Conservation (phyloP, 805 yeast species). For the Metschnikowia drakensbergensis region DNA sequence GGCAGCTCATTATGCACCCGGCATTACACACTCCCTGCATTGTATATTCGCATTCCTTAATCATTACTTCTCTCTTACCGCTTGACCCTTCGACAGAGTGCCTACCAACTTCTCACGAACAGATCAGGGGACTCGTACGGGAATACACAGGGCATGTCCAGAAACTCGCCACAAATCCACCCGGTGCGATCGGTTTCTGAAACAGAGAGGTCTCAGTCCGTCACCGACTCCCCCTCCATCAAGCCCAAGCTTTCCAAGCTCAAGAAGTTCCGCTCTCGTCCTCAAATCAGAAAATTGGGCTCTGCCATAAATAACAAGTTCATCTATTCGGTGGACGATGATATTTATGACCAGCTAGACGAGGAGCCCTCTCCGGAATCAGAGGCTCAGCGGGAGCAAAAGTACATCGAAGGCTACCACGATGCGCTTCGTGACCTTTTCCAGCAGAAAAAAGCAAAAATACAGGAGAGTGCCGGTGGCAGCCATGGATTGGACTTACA, state of each 20-base stretch:
- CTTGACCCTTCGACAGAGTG: too few relatives aligned
- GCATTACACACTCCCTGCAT: too few relatives aligned
- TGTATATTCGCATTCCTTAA: too few relatives aligned
- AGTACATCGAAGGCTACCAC: conserved; percentile 65
- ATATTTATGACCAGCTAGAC: conserved; percentile 55
- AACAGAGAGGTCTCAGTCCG: conserved; percentile 7
- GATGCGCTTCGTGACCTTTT: conserved; percentile 56
- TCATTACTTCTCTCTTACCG: too few relatives aligned
- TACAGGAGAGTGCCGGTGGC: conserved; percentile 7
- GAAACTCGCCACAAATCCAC: conserved; percentile 11
- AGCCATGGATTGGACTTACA: conserved; percentile 5
- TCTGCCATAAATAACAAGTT: conserved; percentile 25
- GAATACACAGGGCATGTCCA: neutral
- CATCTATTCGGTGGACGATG: conserved; percentile 79
- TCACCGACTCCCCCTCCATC: conserved; percentile 12
- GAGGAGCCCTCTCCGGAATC: conserved; percentile 41
- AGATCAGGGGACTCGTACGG: neutral
- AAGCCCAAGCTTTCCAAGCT: conserved; percentile 12
- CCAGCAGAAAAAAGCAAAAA: conserved; percentile 19
- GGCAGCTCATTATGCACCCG: too few relatives aligned
- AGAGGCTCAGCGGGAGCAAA: conserved; percentile 33
- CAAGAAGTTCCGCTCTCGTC: conserved; percentile 25
- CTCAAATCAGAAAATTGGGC: conserved; percentile 29
- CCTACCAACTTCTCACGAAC: neutral
- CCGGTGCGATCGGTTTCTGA: conserved; percentile 14